phyloP scores from a whole-genome alignment of 139 green algal genomes.

The Chlamydomonas eustigma region DNA sequence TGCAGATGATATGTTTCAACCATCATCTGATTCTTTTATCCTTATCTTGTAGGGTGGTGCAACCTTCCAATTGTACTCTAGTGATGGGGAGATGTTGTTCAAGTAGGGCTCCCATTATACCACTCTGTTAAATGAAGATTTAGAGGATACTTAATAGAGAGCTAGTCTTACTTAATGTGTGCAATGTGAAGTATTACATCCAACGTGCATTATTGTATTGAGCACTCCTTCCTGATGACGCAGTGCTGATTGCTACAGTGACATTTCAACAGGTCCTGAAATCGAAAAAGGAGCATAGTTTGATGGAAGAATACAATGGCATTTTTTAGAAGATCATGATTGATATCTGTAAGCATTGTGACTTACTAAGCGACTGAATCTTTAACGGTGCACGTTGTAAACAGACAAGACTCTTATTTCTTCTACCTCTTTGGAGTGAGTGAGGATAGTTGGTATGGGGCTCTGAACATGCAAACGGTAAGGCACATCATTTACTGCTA shows the following conservation, averaged over 20 bases:
- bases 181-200: no score
- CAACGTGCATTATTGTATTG: no score
- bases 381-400: neutral
- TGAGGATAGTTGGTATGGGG: constrained; percentile 72
- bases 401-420: constrained; percentile 83
- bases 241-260: no score
- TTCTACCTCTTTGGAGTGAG: constrained; percentile 88
- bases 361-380: neutral
- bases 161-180: no score
- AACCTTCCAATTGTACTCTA: constrained; percentile 37
- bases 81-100: constrained; percentile 44
- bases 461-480: constrained; percentile 55
- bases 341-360: neutral
- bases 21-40: neutral
- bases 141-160: neutral
- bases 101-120: no score
- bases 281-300: neutral
- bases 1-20: neutral
- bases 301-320: neutral
- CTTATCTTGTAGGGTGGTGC: constrained; percentile 32
- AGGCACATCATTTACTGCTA: no score
- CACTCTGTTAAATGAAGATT: no score
- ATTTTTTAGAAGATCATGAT: no score
- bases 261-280: no score
- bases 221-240: no score